Conservation (phyloP, 2,329 filamentous ascomycete species). For the Ophiostoma montium region DNA sequence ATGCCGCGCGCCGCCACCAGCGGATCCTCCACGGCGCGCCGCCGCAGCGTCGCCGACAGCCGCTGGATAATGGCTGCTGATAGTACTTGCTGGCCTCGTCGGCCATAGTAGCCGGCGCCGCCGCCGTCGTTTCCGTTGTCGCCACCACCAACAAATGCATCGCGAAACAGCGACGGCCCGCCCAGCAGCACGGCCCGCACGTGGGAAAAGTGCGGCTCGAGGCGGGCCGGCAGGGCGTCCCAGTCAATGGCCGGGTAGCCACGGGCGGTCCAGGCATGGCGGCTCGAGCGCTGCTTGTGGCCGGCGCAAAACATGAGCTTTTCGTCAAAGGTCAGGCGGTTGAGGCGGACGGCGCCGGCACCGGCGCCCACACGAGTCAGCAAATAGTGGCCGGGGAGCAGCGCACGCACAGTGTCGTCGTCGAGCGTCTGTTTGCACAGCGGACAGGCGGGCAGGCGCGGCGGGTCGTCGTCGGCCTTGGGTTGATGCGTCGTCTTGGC, state of each 20-base stretch:
- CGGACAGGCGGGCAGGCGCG: conserved; percentile 34
- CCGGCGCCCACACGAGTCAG: not conserved
- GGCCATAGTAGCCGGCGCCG: conserved; percentile 72
- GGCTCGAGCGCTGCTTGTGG: conserved; percentile 44
- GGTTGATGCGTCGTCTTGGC: not conserved
- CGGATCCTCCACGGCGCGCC: conserved; percentile 46
- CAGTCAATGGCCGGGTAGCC: conserved; percentile 63
- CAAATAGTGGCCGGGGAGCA: conserved; percentile 1
- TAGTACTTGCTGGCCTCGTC: conserved; percentile 57
- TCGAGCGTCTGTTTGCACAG: conserved; percentile 52
- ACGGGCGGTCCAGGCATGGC: conserved; percentile 30
- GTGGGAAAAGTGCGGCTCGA: conserved; percentile 38
- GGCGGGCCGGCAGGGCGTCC: conserved; percentile 42
- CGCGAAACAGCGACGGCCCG: conserved; percentile 41
- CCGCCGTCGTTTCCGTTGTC: not conserved
- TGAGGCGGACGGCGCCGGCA: conserved; percentile 1
- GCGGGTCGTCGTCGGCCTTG: not conserved
- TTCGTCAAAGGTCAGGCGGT: conserved; percentile 36
- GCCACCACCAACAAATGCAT: conserved; percentile 26
- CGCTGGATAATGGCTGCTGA: conserved; percentile 50
- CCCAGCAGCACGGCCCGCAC: conserved; percentile 48
- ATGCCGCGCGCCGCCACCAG: conserved; percentile 54
- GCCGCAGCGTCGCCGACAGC: conserved; percentile 46
- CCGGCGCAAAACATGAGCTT: conserved; percentile 50
- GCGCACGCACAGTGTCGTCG: conserved; percentile 31